Conservation (phyloP, 2,329 filamentous ascomycete species). For the Fusarium cicatricum region DNA sequence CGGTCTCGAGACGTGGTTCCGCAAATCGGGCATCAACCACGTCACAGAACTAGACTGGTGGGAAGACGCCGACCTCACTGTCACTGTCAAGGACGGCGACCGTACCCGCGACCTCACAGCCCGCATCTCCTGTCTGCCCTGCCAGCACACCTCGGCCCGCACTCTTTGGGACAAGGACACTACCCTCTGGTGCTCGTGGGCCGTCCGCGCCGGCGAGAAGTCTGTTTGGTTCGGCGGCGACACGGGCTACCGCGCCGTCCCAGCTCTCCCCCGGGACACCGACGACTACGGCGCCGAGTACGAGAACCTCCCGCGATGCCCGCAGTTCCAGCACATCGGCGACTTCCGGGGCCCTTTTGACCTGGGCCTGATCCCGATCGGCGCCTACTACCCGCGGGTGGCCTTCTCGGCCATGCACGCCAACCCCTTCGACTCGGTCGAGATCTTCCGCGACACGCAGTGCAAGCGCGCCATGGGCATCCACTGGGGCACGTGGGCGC, state of each 20-base stretch:
- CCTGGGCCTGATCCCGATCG: conserved; percentile 91
- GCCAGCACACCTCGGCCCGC: conserved; percentile 82
- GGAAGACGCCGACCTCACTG: conserved; percentile 79
- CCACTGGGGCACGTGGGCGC: conserved; percentile 91
- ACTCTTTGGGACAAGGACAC: conserved; percentile 72
- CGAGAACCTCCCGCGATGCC: conserved; percentile 74
- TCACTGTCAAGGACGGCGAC: conserved; percentile 52
- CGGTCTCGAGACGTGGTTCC: conserved; percentile 86
- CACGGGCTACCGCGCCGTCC: conserved; percentile 87
- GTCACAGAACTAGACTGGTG: conserved; percentile 96
- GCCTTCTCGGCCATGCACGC: conserved; percentile 86
- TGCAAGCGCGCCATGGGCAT: conserved; percentile 84
- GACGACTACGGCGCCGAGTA: conserved; percentile 79
- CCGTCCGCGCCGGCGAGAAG: conserved; percentile 73
- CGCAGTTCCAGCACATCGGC: conserved; percentile 87
- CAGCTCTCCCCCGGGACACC: conserved; percentile 62
- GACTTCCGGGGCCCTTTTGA: conserved; percentile 84
- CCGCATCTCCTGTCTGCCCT: conserved; percentile 79
- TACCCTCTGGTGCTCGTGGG: conserved; percentile 92
- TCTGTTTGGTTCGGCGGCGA: conserved; percentile 92
- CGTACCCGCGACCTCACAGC: conserved; percentile 65
- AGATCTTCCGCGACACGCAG: conserved; percentile 85
- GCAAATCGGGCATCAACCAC: conserved; percentile 71
- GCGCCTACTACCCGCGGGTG: conserved; percentile 78
- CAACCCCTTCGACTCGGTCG: conserved; percentile 85